Conservation (phyloP, 176 grass and related monocot genomes). For the Cenchrus purpureus region DNA sequence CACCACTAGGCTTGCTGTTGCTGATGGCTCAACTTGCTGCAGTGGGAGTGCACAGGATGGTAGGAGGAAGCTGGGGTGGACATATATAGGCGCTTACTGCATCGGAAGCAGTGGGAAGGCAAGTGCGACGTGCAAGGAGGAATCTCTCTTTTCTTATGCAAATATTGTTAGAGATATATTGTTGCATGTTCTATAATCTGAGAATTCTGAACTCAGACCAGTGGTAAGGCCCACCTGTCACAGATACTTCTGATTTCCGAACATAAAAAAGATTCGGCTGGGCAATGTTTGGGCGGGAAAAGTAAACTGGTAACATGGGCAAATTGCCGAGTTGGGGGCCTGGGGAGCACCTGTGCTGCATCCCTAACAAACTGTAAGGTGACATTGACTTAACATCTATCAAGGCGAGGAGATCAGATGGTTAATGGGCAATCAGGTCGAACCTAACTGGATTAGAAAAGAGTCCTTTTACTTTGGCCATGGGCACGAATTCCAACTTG, state of each 20-base stretch:
- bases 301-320: conserved; percentile 50
- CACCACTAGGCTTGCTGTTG: conserved; percentile 45
- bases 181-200: conserved; percentile 1
- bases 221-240: conserved; percentile 1
- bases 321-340: conserved; percentile 32
- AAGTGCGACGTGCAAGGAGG: conserved; percentile 37
- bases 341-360: conserved; percentile 19
- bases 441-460: conserved; percentile 8
- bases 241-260: background rate
- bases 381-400: conserved; percentile 56
- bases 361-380: conserved; percentile 29
- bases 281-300: conserved; percentile 24
- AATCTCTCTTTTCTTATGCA: background rate
- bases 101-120: conserved; percentile 8
- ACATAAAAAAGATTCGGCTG: conserved; percentile 24
- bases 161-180: conserved; percentile 21
- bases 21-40: conserved; percentile 21
- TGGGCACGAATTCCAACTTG: conserved; percentile 36
- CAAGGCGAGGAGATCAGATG: conserved; percentile 46
- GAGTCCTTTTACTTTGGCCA: conserved; percentile 38
- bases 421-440: conserved; percentile 30
- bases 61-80: conserved; percentile 24
- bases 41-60: conserved; percentile 24
- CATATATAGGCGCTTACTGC: conserved; percentile 41
- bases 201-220: background rate